A percentile compares a stretch with the other conserved stretches of the same genome.
Evolutionary conservation across 768 basidiomycete species (phyloP).

Genomic region (Dioszegia crocea): DNA sequence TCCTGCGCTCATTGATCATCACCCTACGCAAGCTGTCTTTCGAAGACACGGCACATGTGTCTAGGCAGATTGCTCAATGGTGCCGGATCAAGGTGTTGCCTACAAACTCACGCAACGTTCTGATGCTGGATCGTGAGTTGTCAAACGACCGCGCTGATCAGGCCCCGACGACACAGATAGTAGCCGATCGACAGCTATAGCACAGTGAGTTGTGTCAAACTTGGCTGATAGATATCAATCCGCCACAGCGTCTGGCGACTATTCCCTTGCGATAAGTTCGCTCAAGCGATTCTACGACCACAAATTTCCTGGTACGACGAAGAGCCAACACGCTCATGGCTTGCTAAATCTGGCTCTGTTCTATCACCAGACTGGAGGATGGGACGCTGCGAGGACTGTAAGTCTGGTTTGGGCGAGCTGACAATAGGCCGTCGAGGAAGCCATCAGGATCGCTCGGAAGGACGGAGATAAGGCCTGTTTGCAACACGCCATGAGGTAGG

Average conservation of each 20-base stretch:
- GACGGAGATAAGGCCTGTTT: slow-evolving; percentile 46
- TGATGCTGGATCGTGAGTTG: slow-evolving; percentile 19
- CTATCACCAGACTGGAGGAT: slow-evolving; percentile 43
- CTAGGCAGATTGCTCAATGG: slow-evolving; percentile 29
- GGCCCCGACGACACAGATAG: slow-evolving; percentile 37
- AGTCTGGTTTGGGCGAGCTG: slow-evolving; percentile 6
- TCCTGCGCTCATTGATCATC: slow-evolving; percentile 29
- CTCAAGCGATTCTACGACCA: slow-evolving; percentile 48
- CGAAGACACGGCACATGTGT: slow-evolving; percentile 36
- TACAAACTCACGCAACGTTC: not conserved
- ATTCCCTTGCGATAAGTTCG: slow-evolving; percentile 38
- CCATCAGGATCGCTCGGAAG: slow-evolving; percentile 45
- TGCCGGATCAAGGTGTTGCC: slow-evolving; percentile 15
- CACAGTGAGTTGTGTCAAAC: slow-evolving; percentile 26
- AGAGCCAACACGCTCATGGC: slow-evolving; percentile 49
- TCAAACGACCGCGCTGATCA: not conserved
- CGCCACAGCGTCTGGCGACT: slow-evolving; percentile 37
- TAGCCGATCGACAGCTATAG: slow-evolving; percentile 34
- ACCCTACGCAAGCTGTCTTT: slow-evolving; percentile 37
- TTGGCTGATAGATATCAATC: slow-evolving; percentile 22
- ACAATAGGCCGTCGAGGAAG: slow-evolving; percentile 43
- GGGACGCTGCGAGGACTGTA: slow-evolving; percentile 36
- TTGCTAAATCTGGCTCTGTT: slow-evolving; percentile 47
- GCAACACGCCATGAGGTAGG: slow-evolving; percentile 43
- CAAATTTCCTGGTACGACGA: slow-evolving; percentile 32